Evolutionary conservation across 2,329 filamentous ascomycete genomes (phyloP), one percentile per base, ranked within the genome.

Genomic region (Boeremia lycopersici): DNA sequence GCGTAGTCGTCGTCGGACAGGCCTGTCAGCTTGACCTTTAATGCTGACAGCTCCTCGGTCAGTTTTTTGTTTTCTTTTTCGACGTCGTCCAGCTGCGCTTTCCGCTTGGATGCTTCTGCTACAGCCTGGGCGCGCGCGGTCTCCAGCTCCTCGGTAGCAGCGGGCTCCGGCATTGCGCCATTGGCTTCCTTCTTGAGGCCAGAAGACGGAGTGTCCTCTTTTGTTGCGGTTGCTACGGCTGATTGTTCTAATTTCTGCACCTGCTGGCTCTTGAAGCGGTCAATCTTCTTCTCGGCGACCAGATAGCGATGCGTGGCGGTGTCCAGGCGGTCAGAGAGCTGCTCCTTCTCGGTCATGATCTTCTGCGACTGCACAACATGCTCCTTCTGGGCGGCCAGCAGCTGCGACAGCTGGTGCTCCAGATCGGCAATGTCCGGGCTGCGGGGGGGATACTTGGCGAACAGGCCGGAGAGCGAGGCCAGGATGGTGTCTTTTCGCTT

Each of bases 221-320:
- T 73, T 3, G 60, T 57, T 15, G 59, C 59, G 29, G 57, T 63
- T 10, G 64, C 67, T 8, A 73, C 66, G 7, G 93, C 92, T 76
- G 96, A 91, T 67, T 91, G 89, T 73, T 98, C 95, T 56, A 99
- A 77, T 73, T 96, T 96, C 58, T 93, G 90, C 1, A 97, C 92
- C 53, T 96, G 92, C 13, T 87, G 79, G 71, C 95, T 99, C 75
- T 91, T 93, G 23, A 89, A 86, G 38, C 95, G 86, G 73, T 99
- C 95, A 47, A 98, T 81, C 73, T 92, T 95, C 79, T 96, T 96
- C 74, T 99, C 95, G 0, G 95, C 95, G 64, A 96, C 90, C 79
- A 98, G 91, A 70, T 96, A 98, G 61, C 95, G 86, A 55, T 96
- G 81, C 5, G 92, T 96, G 13, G 93, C 95, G 30, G 86, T 88